These are phyloP conservation scores for Citrus unshiu DNA, from an alignment of 345 rosid genomes.

Conservation along the genomic window DNA sequence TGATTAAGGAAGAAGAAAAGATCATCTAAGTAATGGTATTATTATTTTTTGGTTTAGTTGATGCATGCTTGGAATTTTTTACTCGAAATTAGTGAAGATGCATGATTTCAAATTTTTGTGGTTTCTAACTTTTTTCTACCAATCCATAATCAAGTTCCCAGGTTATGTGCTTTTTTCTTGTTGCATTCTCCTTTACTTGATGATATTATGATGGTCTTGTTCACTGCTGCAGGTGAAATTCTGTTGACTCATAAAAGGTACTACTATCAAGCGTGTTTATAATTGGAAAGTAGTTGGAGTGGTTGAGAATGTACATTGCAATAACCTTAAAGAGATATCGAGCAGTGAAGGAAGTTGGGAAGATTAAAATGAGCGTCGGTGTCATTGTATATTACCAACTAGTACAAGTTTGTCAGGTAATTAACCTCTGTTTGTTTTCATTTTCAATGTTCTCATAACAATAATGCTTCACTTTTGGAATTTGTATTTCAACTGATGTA, in stretches of 20 bases:
- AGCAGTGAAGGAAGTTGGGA: constrained; percentile 68
- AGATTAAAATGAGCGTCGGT: constrained; percentile 76
- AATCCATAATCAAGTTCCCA: background rate
- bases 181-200: background rate
- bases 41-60: background rate
- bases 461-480: background rate
- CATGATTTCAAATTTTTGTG: background rate
- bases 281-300: constrained; percentile 33
- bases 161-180: background rate
- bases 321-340: constrained; percentile 68
- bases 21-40: background rate
- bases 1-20: background rate
- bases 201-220: background rate
- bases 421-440: background rate
- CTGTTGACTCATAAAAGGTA: constrained; percentile 11
- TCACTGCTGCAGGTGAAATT: constrained; percentile 35
- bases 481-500: background rate
- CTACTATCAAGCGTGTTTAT: constrained; percentile 16
- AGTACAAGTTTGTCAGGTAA: constrained; percentile 94
- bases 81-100: background rate
- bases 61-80: background rate
- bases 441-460: background rate
- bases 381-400: constrained; percentile 62
- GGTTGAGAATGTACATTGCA: constrained; percentile 75
- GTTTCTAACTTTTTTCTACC: background rate